A percentile compares a stretch with the other conserved stretches of the same genome.
These are phyloP conservation scores for Aspergillus fischeri DNA, from an alignment of 2,329 filamentous ascomycete species.

Conservation along the genomic window DNA sequence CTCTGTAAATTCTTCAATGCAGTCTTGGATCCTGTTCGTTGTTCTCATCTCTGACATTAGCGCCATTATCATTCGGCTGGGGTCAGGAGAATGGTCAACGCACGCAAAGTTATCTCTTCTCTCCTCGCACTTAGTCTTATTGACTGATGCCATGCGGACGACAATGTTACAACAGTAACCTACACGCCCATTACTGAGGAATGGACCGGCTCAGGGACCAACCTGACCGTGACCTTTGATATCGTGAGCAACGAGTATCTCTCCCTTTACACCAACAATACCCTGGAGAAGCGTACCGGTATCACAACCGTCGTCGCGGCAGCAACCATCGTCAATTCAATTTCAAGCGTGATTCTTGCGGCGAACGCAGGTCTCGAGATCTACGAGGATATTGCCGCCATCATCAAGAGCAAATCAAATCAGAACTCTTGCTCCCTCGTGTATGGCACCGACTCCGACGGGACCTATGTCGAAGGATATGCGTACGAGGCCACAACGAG, in stretches of 20 bases:
- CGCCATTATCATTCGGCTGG: too few species aligned
- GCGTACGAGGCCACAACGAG: slow-evolving; percentile 1
- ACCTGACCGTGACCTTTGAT: neutral
- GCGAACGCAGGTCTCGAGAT: neutral
- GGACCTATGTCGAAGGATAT: neutral
- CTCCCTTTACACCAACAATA: neutral
- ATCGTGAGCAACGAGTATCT: neutral
- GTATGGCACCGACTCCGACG: neutral
- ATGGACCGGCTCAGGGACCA: neutral
- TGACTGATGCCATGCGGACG: neutral
- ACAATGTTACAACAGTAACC: neutral
- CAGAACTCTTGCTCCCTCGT: neutral
- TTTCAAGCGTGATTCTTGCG: neutral
- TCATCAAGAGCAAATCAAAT: neutral
- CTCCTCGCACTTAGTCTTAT: too few species aligned
- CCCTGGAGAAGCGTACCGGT: neutral
- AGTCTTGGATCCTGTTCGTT: too few species aligned
- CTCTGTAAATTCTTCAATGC: too few species aligned
- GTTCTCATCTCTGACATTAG: too few species aligned
- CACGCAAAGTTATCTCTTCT: too few species aligned
- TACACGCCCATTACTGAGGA: neutral
- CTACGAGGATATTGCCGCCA: neutral
- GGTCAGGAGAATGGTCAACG: too few species aligned
- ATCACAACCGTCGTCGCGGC: neutral
- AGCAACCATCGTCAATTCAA: too few species aligned